phyloP scores from a whole-genome alignment of 169 alveolate species.

The Cystoisospora suis region DNA sequence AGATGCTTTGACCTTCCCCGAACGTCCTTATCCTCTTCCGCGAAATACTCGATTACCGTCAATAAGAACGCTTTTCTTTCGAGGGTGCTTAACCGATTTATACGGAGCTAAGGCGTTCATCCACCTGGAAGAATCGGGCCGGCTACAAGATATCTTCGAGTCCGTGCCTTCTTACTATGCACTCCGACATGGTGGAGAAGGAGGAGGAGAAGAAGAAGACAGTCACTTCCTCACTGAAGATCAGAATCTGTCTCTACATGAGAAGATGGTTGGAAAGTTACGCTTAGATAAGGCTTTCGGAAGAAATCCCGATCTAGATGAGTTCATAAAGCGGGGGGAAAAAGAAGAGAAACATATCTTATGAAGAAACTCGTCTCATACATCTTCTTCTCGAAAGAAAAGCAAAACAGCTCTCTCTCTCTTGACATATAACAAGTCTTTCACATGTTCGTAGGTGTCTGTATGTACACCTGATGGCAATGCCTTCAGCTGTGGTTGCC shows the following conservation, averaged over 20 bases:
- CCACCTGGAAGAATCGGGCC: background rate
- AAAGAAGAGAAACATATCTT: too few relatives aligned
- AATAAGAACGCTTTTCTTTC: background rate
- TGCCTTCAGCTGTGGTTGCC: too few relatives aligned
- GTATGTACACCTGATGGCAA: too few relatives aligned
- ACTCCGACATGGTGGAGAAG: too few relatives aligned
- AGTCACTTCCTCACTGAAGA: too few relatives aligned
- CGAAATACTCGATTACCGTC: background rate
- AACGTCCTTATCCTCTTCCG: background rate
- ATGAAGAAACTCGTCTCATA: too few relatives aligned
- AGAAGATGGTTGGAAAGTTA: background rate
- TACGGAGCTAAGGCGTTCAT: background rate
- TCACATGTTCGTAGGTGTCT: too few relatives aligned
- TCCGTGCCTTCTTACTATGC: background rate
- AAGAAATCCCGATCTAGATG: background rate
- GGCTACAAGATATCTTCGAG: background rate
- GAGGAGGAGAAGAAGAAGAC: background rate
- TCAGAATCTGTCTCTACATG: too few relatives aligned
- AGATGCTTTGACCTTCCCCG: constrained; percentile 20
- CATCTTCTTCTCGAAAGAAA: too few relatives aligned
- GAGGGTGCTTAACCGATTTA: constrained; percentile 3
- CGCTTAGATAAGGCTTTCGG: background rate
- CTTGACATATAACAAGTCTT: too few relatives aligned
- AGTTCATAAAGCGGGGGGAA: too few relatives aligned
- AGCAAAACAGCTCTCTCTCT: too few relatives aligned